A percentile compares a stretch with the other conserved stretches of the same genome.
phyloP scores from a whole-genome alignment of 805 yeast genomes.

The Zygosaccharomyces bisporus region DNA sequence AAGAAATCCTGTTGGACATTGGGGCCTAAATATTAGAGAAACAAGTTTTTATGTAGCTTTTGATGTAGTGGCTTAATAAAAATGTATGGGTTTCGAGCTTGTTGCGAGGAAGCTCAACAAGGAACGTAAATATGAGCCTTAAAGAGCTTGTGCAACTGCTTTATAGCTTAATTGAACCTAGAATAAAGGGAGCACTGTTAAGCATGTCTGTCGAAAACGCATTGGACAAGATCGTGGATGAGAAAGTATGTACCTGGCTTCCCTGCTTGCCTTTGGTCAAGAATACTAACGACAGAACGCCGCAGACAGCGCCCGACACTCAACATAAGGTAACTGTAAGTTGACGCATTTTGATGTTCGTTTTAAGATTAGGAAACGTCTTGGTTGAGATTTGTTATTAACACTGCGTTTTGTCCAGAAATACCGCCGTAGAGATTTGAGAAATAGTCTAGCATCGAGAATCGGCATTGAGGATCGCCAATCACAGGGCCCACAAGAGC shows the following conservation, averaged over 20 bases:
- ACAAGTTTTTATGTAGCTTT: background rate
- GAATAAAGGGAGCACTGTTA: background rate
- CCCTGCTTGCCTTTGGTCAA: background rate
- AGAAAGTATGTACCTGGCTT: constrained; percentile 16
- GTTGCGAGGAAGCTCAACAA: background rate
- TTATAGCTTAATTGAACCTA: background rate
- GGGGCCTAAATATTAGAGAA: background rate
- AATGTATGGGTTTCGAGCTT: constrained; percentile 1
- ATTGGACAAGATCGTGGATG: constrained; percentile 20
- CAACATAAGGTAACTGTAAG: constrained; percentile 23
- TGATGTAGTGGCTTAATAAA: no score
- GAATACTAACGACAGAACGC: constrained; percentile 10
- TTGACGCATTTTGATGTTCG: constrained; percentile 3
- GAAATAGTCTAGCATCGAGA: constrained; percentile 30
- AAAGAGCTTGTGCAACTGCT: background rate
- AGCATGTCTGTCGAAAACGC: constrained; percentile 22
- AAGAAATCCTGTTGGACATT: constrained; percentile 21
- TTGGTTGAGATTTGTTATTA: constrained; percentile 1
- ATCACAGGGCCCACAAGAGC: constrained; percentile 4
- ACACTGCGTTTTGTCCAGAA: constrained; percentile 15
- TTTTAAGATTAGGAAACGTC: background rate
- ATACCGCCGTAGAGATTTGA: constrained; percentile 36
- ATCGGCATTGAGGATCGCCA: constrained; percentile 20
- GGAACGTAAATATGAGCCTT: background rate
- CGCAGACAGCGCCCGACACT: constrained; percentile 11